Conservation (phyloP, 495 filamentous ascomycete species). For the Xylaria acuta region DNA sequence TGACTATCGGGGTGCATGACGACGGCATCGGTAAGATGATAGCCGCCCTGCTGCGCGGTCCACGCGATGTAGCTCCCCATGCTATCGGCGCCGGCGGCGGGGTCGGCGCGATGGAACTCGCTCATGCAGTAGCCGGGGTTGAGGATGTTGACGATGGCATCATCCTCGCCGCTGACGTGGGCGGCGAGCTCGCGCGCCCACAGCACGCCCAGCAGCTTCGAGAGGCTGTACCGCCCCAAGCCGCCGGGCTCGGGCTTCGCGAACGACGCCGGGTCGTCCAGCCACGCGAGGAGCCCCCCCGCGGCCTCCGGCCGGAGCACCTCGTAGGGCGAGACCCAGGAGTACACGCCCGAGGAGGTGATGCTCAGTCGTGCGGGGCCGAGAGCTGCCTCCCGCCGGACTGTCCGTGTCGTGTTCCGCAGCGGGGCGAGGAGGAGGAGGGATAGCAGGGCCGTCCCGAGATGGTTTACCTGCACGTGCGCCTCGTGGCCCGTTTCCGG, state of each 20-base stretch:
- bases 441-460: conserved; percentile 35
- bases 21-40: conserved; percentile 33
- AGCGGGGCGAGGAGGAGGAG: conserved; percentile 34
- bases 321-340: conserved; percentile 36
- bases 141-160: conserved; percentile 56
- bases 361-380: conserved; percentile 49
- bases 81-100: conserved; percentile 32
- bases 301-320: conserved; percentile 41
- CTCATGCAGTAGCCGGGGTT: conserved; percentile 59
- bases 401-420: conserved; percentile 42
- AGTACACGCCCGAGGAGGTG: conserved; percentile 46
- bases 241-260: conserved; percentile 39
- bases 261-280: conserved; percentile 49
- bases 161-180: conserved; percentile 34
- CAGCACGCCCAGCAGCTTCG: conserved; percentile 59
- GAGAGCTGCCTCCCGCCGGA: conserved; percentile 4
- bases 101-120: conserved; percentile 44
- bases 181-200: conserved; percentile 53
- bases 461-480: conserved; percentile 53
- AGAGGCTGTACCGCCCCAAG: conserved; percentile 47
- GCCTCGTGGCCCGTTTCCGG: conserved; percentile 49
- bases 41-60: conserved; percentile 26
- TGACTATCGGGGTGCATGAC: conserved; percentile 28
- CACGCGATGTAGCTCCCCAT: conserved; percentile 18
- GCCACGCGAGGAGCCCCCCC: conserved; percentile 46